Conservation (phyloP, 176 grass and related monocot species). For the sorghum (Sorghum bicolor) region DNA sequence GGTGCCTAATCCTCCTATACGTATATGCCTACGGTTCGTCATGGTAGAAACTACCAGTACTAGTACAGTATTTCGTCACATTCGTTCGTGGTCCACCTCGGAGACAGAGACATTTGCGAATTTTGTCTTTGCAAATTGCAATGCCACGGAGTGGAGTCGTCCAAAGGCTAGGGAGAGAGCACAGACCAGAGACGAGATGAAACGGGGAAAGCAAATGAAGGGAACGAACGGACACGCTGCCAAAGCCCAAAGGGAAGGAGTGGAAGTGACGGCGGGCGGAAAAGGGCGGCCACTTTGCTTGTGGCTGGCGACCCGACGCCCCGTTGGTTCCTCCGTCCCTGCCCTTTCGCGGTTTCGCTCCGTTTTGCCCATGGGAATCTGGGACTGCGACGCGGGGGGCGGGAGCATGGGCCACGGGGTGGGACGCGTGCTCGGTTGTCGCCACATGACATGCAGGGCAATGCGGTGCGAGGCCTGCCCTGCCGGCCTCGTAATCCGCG, state of each 20-base stretch:
- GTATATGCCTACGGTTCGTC: too few relatives aligned
- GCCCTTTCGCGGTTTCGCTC: background rate
- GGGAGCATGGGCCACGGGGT: background rate
- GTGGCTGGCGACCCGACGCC: background rate
- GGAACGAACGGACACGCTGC: background rate
- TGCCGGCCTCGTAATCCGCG: slow-evolving; percentile 33
- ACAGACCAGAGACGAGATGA: background rate
- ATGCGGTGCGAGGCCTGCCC: background rate
- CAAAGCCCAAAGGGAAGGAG: background rate
- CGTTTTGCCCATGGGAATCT: background rate
- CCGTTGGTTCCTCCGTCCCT: background rate
- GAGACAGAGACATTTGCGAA: background rate
- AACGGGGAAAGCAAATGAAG: background rate
- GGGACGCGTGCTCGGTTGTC: background rate
- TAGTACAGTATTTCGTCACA: too few relatives aligned
- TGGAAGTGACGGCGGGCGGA: background rate
- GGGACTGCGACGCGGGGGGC: background rate
- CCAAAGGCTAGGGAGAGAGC: background rate
- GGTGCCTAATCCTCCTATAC: too few relatives aligned
- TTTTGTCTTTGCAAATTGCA: too few relatives aligned
- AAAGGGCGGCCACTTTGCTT: slow-evolving; percentile 18
- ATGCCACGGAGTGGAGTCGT: background rate
- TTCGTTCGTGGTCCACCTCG: background rate
- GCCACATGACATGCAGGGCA: background rate
- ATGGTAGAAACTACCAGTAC: too few relatives aligned